Base-by-base conservation (phyloP, 192 early-diverging fungal genomes). In the Coemansia sp. region DNA sequence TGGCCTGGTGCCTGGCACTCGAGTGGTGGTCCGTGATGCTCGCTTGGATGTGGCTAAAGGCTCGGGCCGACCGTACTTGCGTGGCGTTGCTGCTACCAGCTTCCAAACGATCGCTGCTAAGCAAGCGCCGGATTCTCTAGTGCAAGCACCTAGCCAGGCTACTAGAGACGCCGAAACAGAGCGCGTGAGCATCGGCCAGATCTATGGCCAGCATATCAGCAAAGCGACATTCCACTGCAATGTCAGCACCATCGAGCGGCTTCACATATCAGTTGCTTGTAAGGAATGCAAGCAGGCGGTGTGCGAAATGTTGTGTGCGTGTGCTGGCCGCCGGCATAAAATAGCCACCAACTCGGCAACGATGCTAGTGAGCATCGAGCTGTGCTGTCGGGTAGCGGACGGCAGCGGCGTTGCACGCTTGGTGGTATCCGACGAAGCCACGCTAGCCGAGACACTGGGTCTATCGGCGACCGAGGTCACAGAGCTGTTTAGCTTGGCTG, bases 321-420 rank as follows among this genome's bases (percentile, higher is more conserved):
- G 80, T 52, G 31, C 64, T 36, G 53, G 44, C 53, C 73, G 49
- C 66, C 68, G 27, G 38, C 69, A 71, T 34, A 46, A 36, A 12
- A 15, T 71, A 40, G 58, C 64, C 18, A 40, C 41, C 36, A 61
- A n/a, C 4, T 22, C 55, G 18, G 53, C 66, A 20, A 53, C 63
- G 2, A 60, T 57, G 13, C 12, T 27, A 5, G 39, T 47, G 12
- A 41, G 44, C 0, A 44, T 68, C 29, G 75, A 73, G 61, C 29
- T 77, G 47, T 31, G 60, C 33, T 74, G 69, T 16, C 66, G 73
- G 24, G 70, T 72, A 12, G 60, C 75, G 1, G 80, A 83, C 33
- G 80, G 80, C 34, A 83, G 80, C 52, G 80, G 80, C 0, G 69
- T 75, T 33, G 75, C 72, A n/a, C 55, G 72, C 38, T 2, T 74